These are phyloP conservation scores for Acanthamoeba royreba DNA, from an alignment of 208 protist species.

Conservation along the genomic window DNA sequence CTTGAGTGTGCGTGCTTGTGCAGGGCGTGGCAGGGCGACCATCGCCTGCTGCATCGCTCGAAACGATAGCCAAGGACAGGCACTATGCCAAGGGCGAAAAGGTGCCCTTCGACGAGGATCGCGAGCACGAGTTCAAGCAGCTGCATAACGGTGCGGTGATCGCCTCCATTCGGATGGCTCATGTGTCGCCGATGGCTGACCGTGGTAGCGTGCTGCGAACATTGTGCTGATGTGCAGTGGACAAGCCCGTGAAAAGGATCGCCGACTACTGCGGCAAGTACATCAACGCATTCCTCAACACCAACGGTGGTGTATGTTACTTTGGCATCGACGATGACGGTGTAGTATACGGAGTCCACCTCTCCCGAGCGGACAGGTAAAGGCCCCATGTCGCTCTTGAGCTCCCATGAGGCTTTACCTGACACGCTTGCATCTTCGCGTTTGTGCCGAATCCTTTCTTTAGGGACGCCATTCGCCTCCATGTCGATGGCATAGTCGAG, in stretches of 20 bases:
- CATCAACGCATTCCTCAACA: conserved; percentile 66
- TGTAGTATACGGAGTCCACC: conserved; percentile 38
- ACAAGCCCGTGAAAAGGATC: conserved; percentile 42
- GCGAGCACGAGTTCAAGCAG: conserved; percentile 45
- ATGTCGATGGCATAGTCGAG: conserved; percentile 44
- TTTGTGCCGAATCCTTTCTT: background rate
- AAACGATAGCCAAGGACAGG: background rate
- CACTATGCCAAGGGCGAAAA: conserved; percentile 7
- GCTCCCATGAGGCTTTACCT: background rate
- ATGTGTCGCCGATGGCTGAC: background rate
- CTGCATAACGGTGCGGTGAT: background rate
- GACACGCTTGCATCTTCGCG: background rate
- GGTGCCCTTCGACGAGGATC: conserved; percentile 38
- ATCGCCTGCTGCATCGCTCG: background rate
- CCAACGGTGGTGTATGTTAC: conserved; percentile 58
- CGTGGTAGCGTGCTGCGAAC: too few species aligned
- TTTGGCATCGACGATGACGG: conserved; percentile 66
- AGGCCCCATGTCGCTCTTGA: background rate
- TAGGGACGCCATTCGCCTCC: background rate
- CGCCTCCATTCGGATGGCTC: background rate
- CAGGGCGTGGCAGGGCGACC: background rate
- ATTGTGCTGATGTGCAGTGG: background rate
- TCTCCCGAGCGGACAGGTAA: conserved; percentile 7
- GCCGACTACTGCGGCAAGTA: conserved; percentile 50
- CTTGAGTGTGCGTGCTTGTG: background rate